Percentiles rank a stretch among this genome's conserved stretches.
These are phyloP conservation scores for Fusarium metavorans DNA, from an alignment of 2,329 filamentous ascomycete species.

Conservation along the genomic window DNA sequence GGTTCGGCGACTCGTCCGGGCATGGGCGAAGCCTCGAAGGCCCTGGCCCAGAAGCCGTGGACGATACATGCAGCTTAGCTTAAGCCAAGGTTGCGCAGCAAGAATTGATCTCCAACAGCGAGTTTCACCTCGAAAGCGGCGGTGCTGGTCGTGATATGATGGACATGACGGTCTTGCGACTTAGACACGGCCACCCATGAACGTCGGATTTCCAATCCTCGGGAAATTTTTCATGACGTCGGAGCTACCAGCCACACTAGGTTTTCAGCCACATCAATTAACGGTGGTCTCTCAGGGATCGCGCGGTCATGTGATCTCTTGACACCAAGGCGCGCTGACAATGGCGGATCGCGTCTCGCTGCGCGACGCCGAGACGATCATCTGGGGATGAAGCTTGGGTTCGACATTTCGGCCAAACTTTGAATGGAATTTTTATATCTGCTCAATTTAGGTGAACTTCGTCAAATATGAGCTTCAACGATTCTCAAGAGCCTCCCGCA, in stretches of 20 bases:
- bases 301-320: slow-evolving; percentile 56
- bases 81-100: not conserved
- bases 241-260: slow-evolving; percentile 26
- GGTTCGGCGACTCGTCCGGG: slow-evolving; percentile 50
- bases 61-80: slow-evolving; percentile 53
- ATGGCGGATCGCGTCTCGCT: slow-evolving; percentile 54
- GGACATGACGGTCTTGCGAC: slow-evolving; percentile 23
- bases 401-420: not conserved
- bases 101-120: not conserved
- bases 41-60: slow-evolving; percentile 51
- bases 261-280: slow-evolving; percentile 24
- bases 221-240: slow-evolving; percentile 47
- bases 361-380: slow-evolving; percentile 4
- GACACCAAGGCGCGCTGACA: slow-evolving; percentile 52
- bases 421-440: not conserved
- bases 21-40: slow-evolving; percentile 52
- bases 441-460: slow-evolving; percentile 19
- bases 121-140: slow-evolving; percentile 2
- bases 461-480: slow-evolving; percentile 53
- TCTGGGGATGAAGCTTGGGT: slow-evolving; percentile 1
- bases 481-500: slow-evolving; percentile 57
- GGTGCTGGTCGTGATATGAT: slow-evolving; percentile 20
- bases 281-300: slow-evolving; percentile 16
- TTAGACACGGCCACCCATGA: slow-evolving; percentile 40
- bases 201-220: slow-evolving; percentile 41